phyloP scores from a whole-genome alignment of 352 stramenopile genomes.

The Globisporangium nunn region DNA sequence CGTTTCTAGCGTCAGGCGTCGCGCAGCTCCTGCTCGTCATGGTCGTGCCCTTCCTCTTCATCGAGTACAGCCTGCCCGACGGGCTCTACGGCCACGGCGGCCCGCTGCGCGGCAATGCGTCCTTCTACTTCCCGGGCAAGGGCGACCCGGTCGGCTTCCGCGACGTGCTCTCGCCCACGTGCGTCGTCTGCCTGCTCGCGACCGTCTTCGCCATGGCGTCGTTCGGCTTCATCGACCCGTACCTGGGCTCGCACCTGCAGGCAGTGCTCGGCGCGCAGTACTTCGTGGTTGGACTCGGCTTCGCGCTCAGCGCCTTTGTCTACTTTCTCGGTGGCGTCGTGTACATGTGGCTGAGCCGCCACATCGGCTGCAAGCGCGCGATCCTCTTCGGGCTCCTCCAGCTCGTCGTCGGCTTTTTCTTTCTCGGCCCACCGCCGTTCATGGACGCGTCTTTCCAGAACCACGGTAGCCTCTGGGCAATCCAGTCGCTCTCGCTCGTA shows the following conservation, averaged over 20 bases:
- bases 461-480: conserved; percentile 32
- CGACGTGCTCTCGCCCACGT: conserved; percentile 53
- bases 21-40: conserved; percentile 58
- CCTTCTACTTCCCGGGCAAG: conserved; percentile 20
- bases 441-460: conserved; percentile 32
- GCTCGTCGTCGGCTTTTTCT: conserved; percentile 48
- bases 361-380: conserved; percentile 55
- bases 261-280: conserved; percentile 50
- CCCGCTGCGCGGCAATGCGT: conserved; percentile 13
- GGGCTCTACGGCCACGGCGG: conserved; percentile 28
- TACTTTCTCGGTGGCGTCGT: conserved; percentile 53
- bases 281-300: conserved; percentile 53
- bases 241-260: conserved; percentile 53
- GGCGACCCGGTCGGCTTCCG: conserved; percentile 24
- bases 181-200: conserved; percentile 33
- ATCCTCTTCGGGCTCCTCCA: conserved; percentile 46
- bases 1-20: conserved; percentile 50
- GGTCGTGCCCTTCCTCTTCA: conserved; percentile 60
- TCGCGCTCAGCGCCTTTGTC: conserved; percentile 55
- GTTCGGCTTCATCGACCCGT: conserved; percentile 70
- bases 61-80: conserved; percentile 68
- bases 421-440: conserved; percentile 52
- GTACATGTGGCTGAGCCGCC: conserved; percentile 56
- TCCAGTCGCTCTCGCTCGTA: conserved; percentile 44
- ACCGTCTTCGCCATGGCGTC: conserved; percentile 59